Conservation (phyloP, 148 eudicot species). For the Dianthus caryophyllus region DNA sequence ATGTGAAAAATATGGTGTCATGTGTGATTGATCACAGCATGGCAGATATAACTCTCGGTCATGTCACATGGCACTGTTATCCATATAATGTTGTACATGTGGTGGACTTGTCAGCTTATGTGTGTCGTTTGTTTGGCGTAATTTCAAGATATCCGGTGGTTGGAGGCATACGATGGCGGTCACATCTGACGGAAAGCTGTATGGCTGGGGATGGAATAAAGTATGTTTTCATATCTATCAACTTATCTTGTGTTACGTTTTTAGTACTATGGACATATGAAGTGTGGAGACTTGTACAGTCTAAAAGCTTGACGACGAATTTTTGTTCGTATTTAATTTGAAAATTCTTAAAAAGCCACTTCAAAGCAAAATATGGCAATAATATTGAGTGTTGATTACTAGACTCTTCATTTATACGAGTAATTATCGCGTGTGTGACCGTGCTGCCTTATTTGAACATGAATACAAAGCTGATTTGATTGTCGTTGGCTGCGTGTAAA, state of each 20-base stretch:
- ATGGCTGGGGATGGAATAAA: conserved; percentile 99
- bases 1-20: not conserved
- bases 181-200: conserved; percentile 77
- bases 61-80: not conserved
- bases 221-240: conserved; percentile 26
- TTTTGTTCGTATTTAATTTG: not conserved
- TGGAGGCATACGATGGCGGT: conserved; percentile 99
- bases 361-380: not conserved
- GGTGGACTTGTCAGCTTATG: not conserved
- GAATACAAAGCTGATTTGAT: not conserved
- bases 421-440: not conserved
- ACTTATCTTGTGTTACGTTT: not conserved
- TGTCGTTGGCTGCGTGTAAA: not conserved
- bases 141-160: conserved; percentile 85
- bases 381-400: not conserved
- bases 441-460: not conserved
- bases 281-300: not conserved
- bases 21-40: not conserved
- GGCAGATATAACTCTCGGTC: not conserved
- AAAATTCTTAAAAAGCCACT: not conserved
- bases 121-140: not conserved
- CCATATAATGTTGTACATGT: conserved; percentile 27
- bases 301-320: not conserved
- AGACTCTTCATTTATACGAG: not conserved
- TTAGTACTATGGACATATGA: not conserved